phyloP scores from a whole-genome alignment of 441 rosid genomes.

The Syzygium syzygioides region DNA sequence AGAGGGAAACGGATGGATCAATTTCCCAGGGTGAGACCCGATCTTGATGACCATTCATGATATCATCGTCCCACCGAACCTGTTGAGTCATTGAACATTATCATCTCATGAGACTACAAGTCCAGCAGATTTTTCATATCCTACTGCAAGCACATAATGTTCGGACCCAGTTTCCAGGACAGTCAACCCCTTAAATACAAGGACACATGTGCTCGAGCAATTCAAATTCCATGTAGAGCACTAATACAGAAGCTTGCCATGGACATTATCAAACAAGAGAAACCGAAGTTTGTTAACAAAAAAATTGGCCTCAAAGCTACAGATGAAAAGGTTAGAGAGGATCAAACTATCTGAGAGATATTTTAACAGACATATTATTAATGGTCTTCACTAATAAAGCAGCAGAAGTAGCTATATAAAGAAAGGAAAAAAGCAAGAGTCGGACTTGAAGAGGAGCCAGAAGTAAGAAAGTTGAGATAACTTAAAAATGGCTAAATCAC shows the following conservation, averaged over 20 bases:
- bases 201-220: background rate
- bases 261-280: background rate
- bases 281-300: background rate
- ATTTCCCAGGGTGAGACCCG: conserved; percentile 95
- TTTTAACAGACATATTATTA: background rate
- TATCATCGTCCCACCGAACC: conserved; percentile 89
- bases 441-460: background rate
- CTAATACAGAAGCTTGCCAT: background rate
- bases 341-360: background rate
- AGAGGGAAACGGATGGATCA: conserved; percentile 69
- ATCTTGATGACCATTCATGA: conserved; percentile 47
- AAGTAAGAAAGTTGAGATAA: background rate
- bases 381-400: background rate
- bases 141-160: background rate
- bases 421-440: background rate
- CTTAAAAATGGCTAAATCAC: background rate
- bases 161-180: background rate
- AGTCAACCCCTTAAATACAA: background rate
- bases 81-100: conserved; percentile 13
- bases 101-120: background rate
- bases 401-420: background rate
- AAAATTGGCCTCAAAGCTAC: background rate
- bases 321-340: background rate
- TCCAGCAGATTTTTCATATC: background rate
- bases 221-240: background rate